Base-by-base conservation (phyloP, 805 yeast species). In the Candida sphagnicola region DNA sequence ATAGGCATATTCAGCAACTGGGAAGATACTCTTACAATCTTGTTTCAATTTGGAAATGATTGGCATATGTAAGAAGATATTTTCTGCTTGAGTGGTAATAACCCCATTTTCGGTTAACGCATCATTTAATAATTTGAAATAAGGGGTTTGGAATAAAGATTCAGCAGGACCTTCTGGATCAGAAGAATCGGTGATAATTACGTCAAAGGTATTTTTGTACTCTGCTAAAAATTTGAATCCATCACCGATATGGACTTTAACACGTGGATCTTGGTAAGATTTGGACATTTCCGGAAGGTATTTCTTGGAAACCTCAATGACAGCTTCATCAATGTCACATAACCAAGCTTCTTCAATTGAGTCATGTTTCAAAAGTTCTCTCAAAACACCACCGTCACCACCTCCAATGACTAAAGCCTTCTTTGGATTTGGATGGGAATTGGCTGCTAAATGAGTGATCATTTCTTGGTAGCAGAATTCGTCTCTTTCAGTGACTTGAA, bases 111-210 rank as follows among this genome's bases (percentile, higher is more conserved):
- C 93, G 44, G 95, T 89, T 51, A 91, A 77, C n/a, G 98, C 96
- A 46, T 80, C 83, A 61, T 74, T 70, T 61, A 91, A 74, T 46
- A 91, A 77, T 65, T 83, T 75, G 62, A 90, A 91, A 75, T 91
- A 91, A 19, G 89, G 87, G 62, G 85, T 83, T 70, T 90, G 95
- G 79, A 93, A 93, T 37, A 91, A 75, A 26, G 87, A 74, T 64
- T 83, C 96, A 36, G 98, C 98, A 24, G 99, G 98, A 40, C 93
- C 96, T 51, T 89, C 96, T 1, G 96, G 96, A 60, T 89, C 97
- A 2, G 95, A 83, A 2, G 95, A 85, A 59, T 89, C 97, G 13
- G 95, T 85, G 63, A 91, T 85, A 64, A 91, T 91, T 34, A 90
- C 97, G 60, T 91, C 99, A 54, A 86, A 91, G 41, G 86, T 77